A percentile compares a stretch with the other conserved stretches of the same genome.
phyloP scores from a whole-genome alignment of 345 rosid species.

The Geranium rotundifolium region DNA sequence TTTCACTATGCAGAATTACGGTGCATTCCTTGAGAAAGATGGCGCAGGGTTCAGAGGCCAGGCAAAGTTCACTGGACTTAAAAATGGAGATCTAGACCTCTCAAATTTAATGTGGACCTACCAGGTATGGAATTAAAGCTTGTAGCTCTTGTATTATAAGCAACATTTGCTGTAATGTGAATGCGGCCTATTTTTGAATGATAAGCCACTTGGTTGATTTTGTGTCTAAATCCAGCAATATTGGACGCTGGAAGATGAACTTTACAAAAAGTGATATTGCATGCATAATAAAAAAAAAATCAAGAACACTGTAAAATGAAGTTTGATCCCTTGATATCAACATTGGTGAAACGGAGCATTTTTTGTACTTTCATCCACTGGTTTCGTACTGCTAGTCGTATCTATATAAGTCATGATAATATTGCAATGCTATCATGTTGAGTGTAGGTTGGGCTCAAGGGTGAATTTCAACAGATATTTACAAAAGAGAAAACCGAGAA shows the following conservation, averaged over 20 bases:
- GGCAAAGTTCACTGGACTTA: constrained; percentile 64
- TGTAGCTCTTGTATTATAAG: not conserved
- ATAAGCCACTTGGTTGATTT: not conserved
- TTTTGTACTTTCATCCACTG: not conserved
- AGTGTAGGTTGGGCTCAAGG: constrained; percentile 69
- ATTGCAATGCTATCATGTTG: constrained; percentile 9
- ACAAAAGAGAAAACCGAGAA: constrained; percentile 42
- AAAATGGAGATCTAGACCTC: constrained; percentile 68
- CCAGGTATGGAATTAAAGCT: constrained; percentile 39
- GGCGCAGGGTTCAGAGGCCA: constrained; percentile 93
- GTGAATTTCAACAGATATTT: constrained; percentile 58
- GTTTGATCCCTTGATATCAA: not conserved
- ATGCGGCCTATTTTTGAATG: not conserved
- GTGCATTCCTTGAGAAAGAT: constrained; percentile 81
- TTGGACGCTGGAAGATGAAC: not conserved
- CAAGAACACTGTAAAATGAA: no score
- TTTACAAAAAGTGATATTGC: not conserved
- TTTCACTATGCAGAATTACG: constrained; percentile 57
- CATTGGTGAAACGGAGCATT: not conserved
- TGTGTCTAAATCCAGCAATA: not conserved
- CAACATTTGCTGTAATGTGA: not conserved
- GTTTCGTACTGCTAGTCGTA: not conserved
- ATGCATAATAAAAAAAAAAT: not conserved
- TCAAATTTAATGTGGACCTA: constrained; percentile 66
- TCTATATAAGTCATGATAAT: not conserved